A percentile compares a stretch with the other conserved stretches of the same genome.
Evolutionary conservation across 2,329 filamentous ascomycete genomes (phyloP).

Genomic region (Ophiostoma perfectum): DNA sequence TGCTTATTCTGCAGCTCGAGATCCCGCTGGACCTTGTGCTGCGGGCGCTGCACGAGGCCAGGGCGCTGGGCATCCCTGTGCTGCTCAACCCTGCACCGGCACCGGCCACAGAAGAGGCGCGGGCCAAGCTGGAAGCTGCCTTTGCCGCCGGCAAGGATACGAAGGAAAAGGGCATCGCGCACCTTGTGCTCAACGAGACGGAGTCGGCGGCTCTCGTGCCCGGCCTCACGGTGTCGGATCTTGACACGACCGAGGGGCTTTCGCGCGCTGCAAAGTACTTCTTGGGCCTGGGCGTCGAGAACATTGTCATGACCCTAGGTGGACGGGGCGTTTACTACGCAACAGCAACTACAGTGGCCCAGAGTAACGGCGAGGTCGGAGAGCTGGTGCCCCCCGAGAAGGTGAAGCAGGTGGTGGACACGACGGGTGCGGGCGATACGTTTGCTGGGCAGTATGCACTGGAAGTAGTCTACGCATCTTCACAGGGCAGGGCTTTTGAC

Average conservation of each 20-base stretch:
- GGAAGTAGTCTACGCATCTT: conserved; percentile 51
- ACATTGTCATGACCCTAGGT: conserved; percentile 80
- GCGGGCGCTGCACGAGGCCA: conserved; percentile 42
- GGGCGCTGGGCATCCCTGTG: conserved; percentile 42
- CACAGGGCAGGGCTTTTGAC: conserved; percentile 38
- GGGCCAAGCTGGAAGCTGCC: conserved; percentile 55
- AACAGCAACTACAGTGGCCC: conserved; percentile 34
- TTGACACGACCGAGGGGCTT: conserved; percentile 34
- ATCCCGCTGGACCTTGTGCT: conserved; percentile 51
- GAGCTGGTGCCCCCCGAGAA: conserved; percentile 58
- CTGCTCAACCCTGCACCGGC: conserved; percentile 69
- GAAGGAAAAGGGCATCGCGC: conserved; percentile 45
- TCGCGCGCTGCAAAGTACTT: conserved; percentile 47
- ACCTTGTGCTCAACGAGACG: conserved; percentile 69
- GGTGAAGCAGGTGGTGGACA: conserved; percentile 71
- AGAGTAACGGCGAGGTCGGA: conserved; percentile 34
- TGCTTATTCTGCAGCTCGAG: conserved; percentile 58
- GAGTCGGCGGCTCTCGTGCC: conserved; percentile 62
- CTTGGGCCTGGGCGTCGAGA: conserved; percentile 60
- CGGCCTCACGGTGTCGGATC: conserved; percentile 34
- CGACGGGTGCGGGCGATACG: conserved; percentile 89
- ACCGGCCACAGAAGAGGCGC: conserved; percentile 50
- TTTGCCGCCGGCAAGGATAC: conserved; percentile 18
- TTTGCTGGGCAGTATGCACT: conserved; percentile 87
- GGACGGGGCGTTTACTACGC: conserved; percentile 69